Percentiles rank a stretch among this genome's conserved stretches.
phyloP scores from a whole-genome alignment of 2,329 filamentous ascomycete species.

The Epichloe typhina region DNA sequence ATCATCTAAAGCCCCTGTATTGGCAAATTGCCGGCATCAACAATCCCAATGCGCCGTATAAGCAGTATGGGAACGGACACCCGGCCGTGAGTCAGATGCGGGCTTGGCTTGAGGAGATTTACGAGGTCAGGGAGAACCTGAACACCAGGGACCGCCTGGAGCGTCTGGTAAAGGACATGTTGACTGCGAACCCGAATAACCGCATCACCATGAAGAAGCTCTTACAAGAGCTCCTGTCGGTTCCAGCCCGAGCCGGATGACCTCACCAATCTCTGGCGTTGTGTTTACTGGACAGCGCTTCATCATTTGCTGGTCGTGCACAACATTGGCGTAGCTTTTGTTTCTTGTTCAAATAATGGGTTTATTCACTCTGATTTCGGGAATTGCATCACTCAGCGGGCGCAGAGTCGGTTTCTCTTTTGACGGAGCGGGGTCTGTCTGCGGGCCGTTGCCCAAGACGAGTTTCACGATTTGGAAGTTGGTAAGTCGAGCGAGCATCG shows the following conservation, averaged over 20 bases:
- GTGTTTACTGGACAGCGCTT: background rate
- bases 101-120: conserved; percentile 41
- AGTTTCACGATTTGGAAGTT: background rate
- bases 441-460: background rate
- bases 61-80: conserved; percentile 24
- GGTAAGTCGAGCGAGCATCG: background rate
- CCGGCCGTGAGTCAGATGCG: conserved; percentile 39
- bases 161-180: conserved; percentile 39
- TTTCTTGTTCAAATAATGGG: background rate
- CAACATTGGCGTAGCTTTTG: background rate
- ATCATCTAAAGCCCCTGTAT: conserved; percentile 37
- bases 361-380: too few relatives aligned
- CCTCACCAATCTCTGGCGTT: background rate
- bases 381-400: too few relatives aligned
- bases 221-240: conserved; percentile 28
- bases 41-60: conserved; percentile 19
- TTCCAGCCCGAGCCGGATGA: conserved; percentile 8
- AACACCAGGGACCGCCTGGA: conserved; percentile 36
- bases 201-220: conserved; percentile 42
- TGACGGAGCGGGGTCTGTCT: background rate
- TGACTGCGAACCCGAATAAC: conserved; percentile 35
- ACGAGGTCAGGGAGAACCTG: conserved; percentile 32
- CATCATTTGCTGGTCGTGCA: background rate
- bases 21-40: conserved; percentile 47
- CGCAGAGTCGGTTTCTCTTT: background rate